phyloP scores from a whole-genome alignment of 768 basidiomycete genomes.

The Cyclocybe aegerita region DNA sequence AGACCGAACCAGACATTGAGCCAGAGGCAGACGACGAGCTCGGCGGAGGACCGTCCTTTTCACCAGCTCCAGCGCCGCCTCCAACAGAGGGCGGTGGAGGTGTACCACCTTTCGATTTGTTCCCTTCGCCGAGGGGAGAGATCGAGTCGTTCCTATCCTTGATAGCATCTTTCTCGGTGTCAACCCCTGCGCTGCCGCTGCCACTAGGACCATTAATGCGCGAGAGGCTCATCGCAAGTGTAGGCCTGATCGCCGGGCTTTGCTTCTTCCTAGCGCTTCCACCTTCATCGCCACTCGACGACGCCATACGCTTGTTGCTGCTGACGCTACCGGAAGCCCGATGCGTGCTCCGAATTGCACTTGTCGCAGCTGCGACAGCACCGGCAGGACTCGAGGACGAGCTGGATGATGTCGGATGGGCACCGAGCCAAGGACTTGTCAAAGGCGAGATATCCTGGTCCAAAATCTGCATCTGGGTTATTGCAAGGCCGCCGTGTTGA shows the following conservation, averaged over 20 bases:
- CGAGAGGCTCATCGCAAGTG: conserved; percentile 17
- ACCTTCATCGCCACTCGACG: conserved; percentile 55
- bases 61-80: neutral
- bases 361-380: neutral
- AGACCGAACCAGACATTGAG: conserved; percentile 12
- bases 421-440: conserved; percentile 79
- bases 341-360: neutral
- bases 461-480: conserved; percentile 48
- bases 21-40: conserved; percentile 10
- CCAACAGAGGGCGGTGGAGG: conserved; percentile 2
- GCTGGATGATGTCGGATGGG: conserved; percentile 32
- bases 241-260: conserved; percentile 41
- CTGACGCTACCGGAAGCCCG: conserved; percentile 6
- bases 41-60: neutral
- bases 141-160: conserved; percentile 11
- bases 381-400: neutral
- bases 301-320: conserved; percentile 54
- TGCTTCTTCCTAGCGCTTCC: conserved; percentile 51
- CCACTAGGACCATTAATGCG: neutral
- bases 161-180: neutral
- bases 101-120: conserved; percentile 2
- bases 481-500: conserved; percentile 11
- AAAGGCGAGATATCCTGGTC: conserved; percentile 78
- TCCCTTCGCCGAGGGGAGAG: conserved; percentile 8
- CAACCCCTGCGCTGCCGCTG: conserved; percentile 3